These are phyloP conservation scores for Lipomyces orientalis DNA, from an alignment of 805 yeast species.

Conservation along the genomic window DNA sequence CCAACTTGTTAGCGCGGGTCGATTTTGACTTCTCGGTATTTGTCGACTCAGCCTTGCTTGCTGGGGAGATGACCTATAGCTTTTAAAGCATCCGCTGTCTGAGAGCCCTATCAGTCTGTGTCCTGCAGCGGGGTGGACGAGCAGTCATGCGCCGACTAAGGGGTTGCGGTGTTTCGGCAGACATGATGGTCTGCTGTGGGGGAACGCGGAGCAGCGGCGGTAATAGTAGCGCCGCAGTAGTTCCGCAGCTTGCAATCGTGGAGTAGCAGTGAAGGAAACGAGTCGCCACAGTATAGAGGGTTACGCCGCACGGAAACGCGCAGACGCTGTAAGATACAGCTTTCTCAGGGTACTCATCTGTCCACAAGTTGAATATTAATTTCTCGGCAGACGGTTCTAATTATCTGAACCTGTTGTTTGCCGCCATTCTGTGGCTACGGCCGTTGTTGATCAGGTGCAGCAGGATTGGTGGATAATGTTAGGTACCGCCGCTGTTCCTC, in stretches of 20 bases:
- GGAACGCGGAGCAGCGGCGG: neutral
- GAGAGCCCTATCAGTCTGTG: neutral
- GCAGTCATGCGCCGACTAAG: neutral
- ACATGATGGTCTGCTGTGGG: neutral
- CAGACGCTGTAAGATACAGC: neutral
- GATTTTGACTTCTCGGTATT: slow-evolving; percentile 4
- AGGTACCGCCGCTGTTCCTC: neutral
- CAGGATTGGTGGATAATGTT: neutral
- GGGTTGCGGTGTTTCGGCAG: neutral
- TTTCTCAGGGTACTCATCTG: no score
- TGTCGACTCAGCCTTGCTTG: neutral
- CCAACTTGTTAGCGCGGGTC: neutral
- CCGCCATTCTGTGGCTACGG: neutral
- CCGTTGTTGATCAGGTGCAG: neutral
- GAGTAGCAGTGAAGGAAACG: neutral
- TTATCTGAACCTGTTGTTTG: neutral
- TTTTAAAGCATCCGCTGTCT: neutral
- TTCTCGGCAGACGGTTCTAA: neutral
- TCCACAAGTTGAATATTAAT: no score
- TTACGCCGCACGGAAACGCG: neutral
- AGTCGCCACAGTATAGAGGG: neutral
- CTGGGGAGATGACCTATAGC: neutral
- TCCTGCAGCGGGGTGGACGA: neutral
- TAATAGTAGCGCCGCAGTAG: neutral
- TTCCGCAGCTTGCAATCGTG: neutral